Conservation (phyloP, 352 stramenopile genomes). For the Globisporangium cylindrosporum region DNA sequence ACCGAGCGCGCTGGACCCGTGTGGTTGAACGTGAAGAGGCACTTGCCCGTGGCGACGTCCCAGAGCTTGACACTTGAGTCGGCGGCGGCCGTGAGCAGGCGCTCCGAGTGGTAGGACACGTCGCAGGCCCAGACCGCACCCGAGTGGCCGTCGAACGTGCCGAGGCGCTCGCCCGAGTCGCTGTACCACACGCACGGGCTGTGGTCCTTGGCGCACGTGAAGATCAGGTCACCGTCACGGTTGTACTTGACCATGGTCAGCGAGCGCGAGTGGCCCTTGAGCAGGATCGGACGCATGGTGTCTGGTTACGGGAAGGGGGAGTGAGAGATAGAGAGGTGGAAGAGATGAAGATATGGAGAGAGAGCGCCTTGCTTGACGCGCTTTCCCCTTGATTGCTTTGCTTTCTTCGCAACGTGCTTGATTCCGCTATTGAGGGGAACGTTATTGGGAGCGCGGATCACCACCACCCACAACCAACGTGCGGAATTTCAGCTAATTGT, state of each 20-base stretch:
- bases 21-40: slow-evolving; percentile 85
- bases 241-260: slow-evolving; percentile 99
- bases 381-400: background rate
- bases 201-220: slow-evolving; percentile 96
- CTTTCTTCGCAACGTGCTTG: background rate
- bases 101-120: slow-evolving; percentile 90
- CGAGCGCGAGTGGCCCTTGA: slow-evolving; percentile 98
- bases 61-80: slow-evolving; percentile 93
- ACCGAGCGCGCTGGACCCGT: slow-evolving; percentile 80
- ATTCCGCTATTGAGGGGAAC: background rate
- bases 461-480: background rate
- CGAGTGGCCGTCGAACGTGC: slow-evolving; percentile 96
- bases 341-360: background rate
- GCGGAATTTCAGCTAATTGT: background rate
- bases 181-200: slow-evolving; percentile 96
- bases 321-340: background rate
- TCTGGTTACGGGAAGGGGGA: background rate
- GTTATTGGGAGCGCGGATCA: background rate
- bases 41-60: slow-evolving; percentile 88
- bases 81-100: slow-evolving; percentile 94
- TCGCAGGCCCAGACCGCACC: slow-evolving; percentile 98
- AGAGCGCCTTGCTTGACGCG: slow-evolving; percentile 6
- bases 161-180: slow-evolving; percentile 94
- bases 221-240: slow-evolving; percentile 97
- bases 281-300: slow-evolving; percentile 94